Percentiles rank a stretch among this genome's conserved stretches.
Conservation (phyloP, 306 rosid species). For the Vicia sativa region DNA sequence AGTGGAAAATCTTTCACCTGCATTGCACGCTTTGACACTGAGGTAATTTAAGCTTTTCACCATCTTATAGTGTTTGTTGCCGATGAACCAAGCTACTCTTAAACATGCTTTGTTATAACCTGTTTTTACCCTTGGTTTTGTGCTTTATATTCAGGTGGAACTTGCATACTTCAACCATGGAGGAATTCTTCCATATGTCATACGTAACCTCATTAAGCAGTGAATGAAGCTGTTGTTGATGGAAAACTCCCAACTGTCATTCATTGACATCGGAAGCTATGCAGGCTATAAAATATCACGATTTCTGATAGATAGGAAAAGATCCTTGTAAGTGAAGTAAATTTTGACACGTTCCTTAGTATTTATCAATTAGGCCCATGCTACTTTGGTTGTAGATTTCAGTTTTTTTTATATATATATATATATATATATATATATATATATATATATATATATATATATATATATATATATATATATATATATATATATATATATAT, state of each 20-base stretch:
- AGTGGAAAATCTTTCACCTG: conserved; percentile 84
- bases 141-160: conserved; percentile 65
- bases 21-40: conserved; percentile 77
- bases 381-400: conserved; percentile 6
- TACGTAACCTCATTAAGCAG: conserved; percentile 69
- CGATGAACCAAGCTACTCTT: not conserved
- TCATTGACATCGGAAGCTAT: conserved; percentile 2
- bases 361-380: not conserved
- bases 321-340: conserved; percentile 35
- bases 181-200: conserved; percentile 87
- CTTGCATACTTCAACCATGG: conserved; percentile 83
- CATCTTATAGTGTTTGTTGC: not conserved
- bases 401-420: not conserved
- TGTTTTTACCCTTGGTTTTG: not conserved
- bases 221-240: conserved; percentile 37
- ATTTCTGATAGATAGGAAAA: conserved; percentile 31
- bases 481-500: not conserved
- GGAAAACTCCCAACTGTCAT: conserved; percentile 13
- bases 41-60: conserved; percentile 55
- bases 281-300: conserved; percentile 36
- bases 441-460: not conserved
- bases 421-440: not conserved
- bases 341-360: conserved; percentile 27
- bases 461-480: not conserved
- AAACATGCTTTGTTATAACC: conserved; percentile 2